These are phyloP conservation scores for Fusarium camptoceras DNA, from an alignment of 2,329 filamentous ascomycete species.

Conservation along the genomic window DNA sequence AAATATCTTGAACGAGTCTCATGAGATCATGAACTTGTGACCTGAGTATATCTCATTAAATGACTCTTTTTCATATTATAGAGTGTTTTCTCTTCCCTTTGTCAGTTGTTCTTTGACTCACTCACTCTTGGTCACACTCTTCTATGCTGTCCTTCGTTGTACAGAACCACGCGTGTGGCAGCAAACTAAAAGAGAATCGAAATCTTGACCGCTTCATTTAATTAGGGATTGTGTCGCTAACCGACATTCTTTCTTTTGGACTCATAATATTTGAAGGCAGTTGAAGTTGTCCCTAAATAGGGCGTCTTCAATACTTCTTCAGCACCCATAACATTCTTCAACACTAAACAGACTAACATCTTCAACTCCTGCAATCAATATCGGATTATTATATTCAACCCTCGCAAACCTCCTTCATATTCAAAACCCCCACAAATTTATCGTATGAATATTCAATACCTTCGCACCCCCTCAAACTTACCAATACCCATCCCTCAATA, in stretches of 20 bases:
- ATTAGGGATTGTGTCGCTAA: constrained; percentile 16
- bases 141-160: constrained; percentile 11
- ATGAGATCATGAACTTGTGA: constrained; percentile 1
- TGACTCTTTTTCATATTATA: neutral
- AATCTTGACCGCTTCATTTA: constrained; percentile 9
- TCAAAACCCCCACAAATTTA: constrained; percentile 28
- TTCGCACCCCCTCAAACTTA: constrained; percentile 26
- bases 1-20: constrained; percentile 6
- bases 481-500: constrained; percentile 20
- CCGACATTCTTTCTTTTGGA: neutral
- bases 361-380: constrained; percentile 16
- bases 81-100: neutral
- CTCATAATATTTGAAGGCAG: neutral
- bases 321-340: constrained; percentile 2
- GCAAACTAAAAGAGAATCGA: constrained; percentile 19
- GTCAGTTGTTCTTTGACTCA: neutral
- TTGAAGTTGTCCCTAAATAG: neutral
- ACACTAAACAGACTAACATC: constrained; percentile 8
- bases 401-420: constrained; percentile 19
- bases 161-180: constrained; percentile 23
- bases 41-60: neutral
- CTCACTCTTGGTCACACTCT: neutral
- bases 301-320: constrained; percentile 17
- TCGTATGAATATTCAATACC: constrained; percentile 40
- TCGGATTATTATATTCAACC: constrained; percentile 20